A percentile compares a stretch with the other conserved stretches of the same genome.
Conservation (phyloP, 148 eudicot genomes). For the Rhododendron griersonianum region DNA sequence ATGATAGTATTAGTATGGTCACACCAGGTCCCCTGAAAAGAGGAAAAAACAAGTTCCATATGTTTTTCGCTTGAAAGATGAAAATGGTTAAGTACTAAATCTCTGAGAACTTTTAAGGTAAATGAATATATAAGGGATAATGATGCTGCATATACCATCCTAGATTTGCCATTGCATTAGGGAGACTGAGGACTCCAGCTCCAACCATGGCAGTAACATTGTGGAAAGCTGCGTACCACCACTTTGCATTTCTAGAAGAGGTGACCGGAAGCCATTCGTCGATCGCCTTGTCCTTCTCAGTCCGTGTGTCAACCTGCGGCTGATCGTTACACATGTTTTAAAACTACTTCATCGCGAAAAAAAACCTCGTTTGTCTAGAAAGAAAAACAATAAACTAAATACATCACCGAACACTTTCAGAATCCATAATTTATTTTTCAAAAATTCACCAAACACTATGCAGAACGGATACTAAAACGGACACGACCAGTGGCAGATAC, state of each 20-base stretch:
- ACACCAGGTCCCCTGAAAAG: constrained; percentile 33
- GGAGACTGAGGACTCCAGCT: constrained; percentile 23
- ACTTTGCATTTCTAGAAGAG: constrained; percentile 17
- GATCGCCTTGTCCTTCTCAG: constrained; percentile 19
- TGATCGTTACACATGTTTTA: background rate
- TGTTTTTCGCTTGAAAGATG: background rate
- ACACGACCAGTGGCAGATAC: background rate
- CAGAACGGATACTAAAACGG: background rate
- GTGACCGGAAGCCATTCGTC: constrained; percentile 21
- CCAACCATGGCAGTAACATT: constrained; percentile 30
- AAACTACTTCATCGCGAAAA: background rate
- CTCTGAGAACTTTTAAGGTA: background rate
- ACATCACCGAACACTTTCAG: background rate
- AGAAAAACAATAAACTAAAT: too few relatives aligned
- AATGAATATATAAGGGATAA: background rate
- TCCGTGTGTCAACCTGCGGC: background rate
- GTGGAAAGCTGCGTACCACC: constrained; percentile 29
- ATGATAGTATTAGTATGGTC: constrained; percentile 20
- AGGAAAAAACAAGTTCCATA: background rate
- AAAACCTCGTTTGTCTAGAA: too few relatives aligned
- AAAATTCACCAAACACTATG: background rate
- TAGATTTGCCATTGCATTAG: constrained; percentile 16
- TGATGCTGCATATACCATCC: constrained; percentile 13
- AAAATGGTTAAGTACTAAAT: background rate
- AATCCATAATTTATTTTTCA: background rate